Conservation (phyloP, 768 basidiomycete genomes). For the Podaxis sp. region DNA sequence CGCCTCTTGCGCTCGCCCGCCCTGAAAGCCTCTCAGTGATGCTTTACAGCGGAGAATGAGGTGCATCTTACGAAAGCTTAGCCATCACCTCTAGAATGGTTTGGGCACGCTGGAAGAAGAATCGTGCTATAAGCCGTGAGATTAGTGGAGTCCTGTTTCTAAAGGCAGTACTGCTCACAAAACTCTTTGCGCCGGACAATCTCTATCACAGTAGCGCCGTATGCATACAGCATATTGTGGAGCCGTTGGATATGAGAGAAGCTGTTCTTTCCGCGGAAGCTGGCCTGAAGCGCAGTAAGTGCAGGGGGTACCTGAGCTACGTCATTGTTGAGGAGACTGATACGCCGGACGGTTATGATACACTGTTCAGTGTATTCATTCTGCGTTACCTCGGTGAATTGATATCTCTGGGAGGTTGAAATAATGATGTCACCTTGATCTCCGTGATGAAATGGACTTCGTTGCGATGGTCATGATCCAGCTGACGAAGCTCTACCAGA, state of each 20-base stretch:
- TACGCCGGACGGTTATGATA: constrained; percentile 65
- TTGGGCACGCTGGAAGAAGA: constrained; percentile 80
- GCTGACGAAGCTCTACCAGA: constrained; percentile 55
- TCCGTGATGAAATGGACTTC: constrained; percentile 58
- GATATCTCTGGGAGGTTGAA: constrained; percentile 1
- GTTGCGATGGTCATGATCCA: constrained; percentile 58
- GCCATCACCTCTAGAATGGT: constrained; percentile 85
- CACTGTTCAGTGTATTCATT: constrained; percentile 71
- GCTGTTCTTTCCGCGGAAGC: constrained; percentile 72
- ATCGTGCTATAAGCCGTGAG: constrained; percentile 46
- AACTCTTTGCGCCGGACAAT: constrained; percentile 91
- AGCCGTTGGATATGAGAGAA: constrained; percentile 91
- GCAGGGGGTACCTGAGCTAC: constrained; percentile 70
- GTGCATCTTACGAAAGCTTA: constrained; percentile 70
- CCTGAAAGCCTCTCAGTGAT: constrained; percentile 32
- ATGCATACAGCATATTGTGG: constrained; percentile 89
- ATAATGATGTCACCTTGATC: constrained; percentile 43
- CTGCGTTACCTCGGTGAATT: constrained; percentile 38
- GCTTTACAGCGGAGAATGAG: not conserved
- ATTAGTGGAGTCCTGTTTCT: not conserved
- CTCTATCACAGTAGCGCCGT: constrained; percentile 88
- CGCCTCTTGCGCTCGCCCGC: constrained; percentile 79
- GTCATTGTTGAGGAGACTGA: constrained; percentile 79
- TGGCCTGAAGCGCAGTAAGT: constrained; percentile 64
- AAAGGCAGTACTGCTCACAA: constrained; percentile 40